Evolutionary conservation across 2,329 filamentous ascomycete species (phyloP).

Genomic region (Aspergillus floridensis): DNA sequence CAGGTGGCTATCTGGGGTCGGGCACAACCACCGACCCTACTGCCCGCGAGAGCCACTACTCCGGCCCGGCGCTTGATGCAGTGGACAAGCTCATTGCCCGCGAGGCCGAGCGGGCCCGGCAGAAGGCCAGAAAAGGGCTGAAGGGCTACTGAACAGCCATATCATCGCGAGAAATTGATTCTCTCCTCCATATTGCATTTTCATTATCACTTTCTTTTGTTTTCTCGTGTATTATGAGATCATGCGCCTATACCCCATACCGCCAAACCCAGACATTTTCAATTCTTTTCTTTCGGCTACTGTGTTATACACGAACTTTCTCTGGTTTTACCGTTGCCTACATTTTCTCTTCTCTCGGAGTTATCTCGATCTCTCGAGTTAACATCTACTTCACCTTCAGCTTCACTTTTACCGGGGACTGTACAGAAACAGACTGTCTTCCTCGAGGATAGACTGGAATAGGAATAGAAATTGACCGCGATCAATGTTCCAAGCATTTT

Average conservation of each 20-base stretch:
- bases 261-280: slow-evolving; percentile 13
- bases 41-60: slow-evolving; percentile 21
- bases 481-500: background rate
- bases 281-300: slow-evolving; percentile 8
- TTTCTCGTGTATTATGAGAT: slow-evolving; percentile 8
- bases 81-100: slow-evolving; percentile 35
- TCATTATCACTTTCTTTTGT: background rate
- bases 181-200: background rate
- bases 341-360: background rate
- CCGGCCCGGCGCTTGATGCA: slow-evolving; percentile 30
- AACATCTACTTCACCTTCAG: background rate
- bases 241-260: slow-evolving; percentile 12
- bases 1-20: slow-evolving; percentile 41
- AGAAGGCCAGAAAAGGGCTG: slow-evolving; percentile 27
- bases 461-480: background rate
- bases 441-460: slow-evolving; percentile 2
- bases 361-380: background rate
- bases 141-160: slow-evolving; percentile 26
- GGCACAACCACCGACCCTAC: slow-evolving; percentile 26
- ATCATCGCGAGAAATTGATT: background rate
- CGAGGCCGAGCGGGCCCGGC: slow-evolving; percentile 32
- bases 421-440: slow-evolving; percentile 8
- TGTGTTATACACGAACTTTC: background rate
- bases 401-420: background rate
- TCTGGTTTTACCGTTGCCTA: background rate